These are phyloP conservation scores for Apiosordaria backusii DNA, from an alignment of 495 filamentous ascomycete genomes.

Conservation along the genomic window DNA sequence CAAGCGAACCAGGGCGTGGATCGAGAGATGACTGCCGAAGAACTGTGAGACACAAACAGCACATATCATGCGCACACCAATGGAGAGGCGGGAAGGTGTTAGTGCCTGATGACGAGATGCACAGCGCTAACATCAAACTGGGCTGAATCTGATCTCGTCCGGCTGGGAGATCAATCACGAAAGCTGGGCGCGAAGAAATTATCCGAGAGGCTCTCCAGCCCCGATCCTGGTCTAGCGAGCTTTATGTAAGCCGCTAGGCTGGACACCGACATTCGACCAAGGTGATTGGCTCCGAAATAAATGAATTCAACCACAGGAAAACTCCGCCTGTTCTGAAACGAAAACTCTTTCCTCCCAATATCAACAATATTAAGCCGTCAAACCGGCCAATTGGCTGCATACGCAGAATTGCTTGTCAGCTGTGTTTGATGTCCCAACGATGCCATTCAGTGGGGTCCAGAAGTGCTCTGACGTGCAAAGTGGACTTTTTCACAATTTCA, in stretches of 20 bases:
- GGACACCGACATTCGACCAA: background rate
- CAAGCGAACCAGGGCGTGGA: slow-evolving; percentile 1
- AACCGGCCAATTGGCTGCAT: background rate
- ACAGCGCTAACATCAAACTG: background rate
- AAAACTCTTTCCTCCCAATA: background rate
- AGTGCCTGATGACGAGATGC: background rate
- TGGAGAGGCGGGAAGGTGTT: background rate
- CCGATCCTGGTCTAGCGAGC: background rate
- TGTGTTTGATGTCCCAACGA: background rate
- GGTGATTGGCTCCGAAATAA: slow-evolving; percentile 2
- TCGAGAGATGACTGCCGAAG: background rate
- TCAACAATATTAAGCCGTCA: background rate
- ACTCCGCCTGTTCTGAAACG: slow-evolving; percentile 1
- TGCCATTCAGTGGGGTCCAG: slow-evolving; percentile 2
- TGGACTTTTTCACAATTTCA: background rate
- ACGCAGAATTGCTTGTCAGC: background rate
- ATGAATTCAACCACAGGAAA: background rate
- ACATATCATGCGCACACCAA: background rate
- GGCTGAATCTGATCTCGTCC: background rate
- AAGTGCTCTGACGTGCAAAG: background rate
- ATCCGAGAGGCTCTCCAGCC: slow-evolving; percentile 2
- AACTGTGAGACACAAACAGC: background rate
- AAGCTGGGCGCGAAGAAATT: slow-evolving; percentile 1
- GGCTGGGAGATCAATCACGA: slow-evolving; percentile 4
- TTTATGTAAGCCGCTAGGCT: background rate